Evolutionary conservation across 1,139 yeast species (phyloP), one percentile per base, ranked within the genome.

Genomic region (Hansenula lynferdii): DNA sequence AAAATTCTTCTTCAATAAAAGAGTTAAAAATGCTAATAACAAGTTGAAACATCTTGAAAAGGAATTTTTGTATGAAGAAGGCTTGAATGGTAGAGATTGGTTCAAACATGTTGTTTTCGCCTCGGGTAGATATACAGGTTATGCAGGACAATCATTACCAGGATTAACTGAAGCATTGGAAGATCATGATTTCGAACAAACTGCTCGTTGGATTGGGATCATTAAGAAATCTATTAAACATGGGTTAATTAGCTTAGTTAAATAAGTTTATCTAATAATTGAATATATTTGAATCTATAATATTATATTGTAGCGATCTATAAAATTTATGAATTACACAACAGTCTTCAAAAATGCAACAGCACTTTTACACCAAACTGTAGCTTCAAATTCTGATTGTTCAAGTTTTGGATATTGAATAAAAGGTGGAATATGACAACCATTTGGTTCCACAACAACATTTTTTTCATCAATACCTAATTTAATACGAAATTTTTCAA

Each of bases 71-170:
- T 67, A 75, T 54, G 65, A 70, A 23, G 64, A 72, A 4, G 96
- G 96, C 3, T 72, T 87, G 38, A 73, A 70, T 23, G 68, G 67
- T 27, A 73, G 96, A 54, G 66, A 73, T n/a, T 87, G 96, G 95
- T 89, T 82, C 65, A 85, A 81, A 62, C 96, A 89, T 61, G 72
- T 85, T 45, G 77, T 85, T 5, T 86, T 73, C 59, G 95, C 95
- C 3, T 80, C 92, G 38, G 95, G 95, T 5, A 69, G 94, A 54
- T 80, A 71, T 60, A 84, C 95, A 3, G 96, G 96, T 2, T 87
- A 87, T 53, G 83, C 85, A 17, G 95, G 95, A 2, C 89, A 83
- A 51, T 75, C 80, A 16, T 70, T 84, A 46, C 96, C 96, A 1
- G 92, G 90, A 1, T 66, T 87, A 42, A 73, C 75, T 28, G 96